Evolutionary conservation across 2,329 filamentous ascomycete genomes (phyloP).

Genomic region (Calonectria pauciramosa): DNA sequence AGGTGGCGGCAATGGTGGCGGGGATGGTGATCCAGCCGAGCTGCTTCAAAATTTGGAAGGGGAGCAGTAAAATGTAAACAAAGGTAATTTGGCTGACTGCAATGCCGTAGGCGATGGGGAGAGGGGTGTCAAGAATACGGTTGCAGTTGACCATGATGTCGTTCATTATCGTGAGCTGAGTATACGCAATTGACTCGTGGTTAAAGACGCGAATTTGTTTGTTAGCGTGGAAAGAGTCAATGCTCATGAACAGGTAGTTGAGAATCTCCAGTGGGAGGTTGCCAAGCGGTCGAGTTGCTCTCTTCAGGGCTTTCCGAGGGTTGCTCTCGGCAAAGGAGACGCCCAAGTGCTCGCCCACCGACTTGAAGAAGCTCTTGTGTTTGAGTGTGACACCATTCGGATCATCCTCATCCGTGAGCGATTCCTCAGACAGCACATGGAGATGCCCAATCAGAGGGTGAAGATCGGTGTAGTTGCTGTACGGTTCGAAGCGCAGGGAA

Average conservation of each 20-base stretch:
- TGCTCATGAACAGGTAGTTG: background rate
- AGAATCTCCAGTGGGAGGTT: conserved; percentile 3
- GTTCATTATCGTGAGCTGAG: background rate
- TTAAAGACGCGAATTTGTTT: background rate
- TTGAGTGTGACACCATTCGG: background rate
- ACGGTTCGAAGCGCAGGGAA: background rate
- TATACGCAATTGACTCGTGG: background rate
- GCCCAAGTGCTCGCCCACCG: background rate
- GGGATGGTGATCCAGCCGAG: background rate
- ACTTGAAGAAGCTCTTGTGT: background rate
- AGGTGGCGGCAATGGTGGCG: background rate
- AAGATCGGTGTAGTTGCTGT: background rate
- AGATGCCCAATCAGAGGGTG: background rate
- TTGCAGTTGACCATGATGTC: background rate
- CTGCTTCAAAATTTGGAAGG: background rate
- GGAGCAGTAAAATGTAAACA: background rate
- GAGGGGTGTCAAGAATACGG: background rate
- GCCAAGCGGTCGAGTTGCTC: background rate
- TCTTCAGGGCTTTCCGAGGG: background rate
- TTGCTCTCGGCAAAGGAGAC: background rate
- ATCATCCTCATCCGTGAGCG: background rate
- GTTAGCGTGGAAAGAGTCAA: background rate
- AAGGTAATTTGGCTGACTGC: background rate
- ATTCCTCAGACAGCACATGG: background rate
- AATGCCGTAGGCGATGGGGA: background rate